Base-by-base conservation (phyloP, 345 rosid genomes). In the Gossypium turneri region DNA sequence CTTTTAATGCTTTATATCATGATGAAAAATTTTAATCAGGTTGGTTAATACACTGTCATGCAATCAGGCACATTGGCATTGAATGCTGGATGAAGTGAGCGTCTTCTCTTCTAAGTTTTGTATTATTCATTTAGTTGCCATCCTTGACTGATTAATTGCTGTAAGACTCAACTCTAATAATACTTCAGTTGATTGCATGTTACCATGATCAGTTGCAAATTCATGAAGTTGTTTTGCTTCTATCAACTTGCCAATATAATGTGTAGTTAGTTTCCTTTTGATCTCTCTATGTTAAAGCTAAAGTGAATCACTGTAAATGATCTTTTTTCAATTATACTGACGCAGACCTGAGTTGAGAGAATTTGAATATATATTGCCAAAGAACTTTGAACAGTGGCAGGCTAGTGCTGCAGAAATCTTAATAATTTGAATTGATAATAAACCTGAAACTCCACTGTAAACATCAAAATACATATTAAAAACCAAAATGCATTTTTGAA, bases 51-150 rank as follows among this genome's bases (percentile, higher is more conserved):
- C 71, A 63, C 25, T 62, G 45, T 63, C 66, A 8, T 20, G 78
- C 70, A 38, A 57, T 66, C 38, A 50, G 47, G 9, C 24, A 34
- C 73, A 69, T 75, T 12, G 44, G 52, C 60, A 10, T 45, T 52
- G 41, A 47, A 68, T 58, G 74, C 69, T 43, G 74, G 78, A 72
- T 27, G 72, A 71, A 52, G 51, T 19, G 79, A 62, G 61, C 63
- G 27, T 70, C 78, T 77, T 65, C 69, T 71, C 59, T 64, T 4
- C 73, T 75, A 62, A 75, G 66, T 67, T 69, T 66, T 60, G 70
- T 60, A 53, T n/a, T n/a, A 57, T 43, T 74, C 22, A 74, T 70
- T 72, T 50, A 24, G 66, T 53, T 44, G n/a, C 67, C 67, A 19
- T 34, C 67, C 27, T 58, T 44, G 24, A 20, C 53, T 73, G 65